phyloP scores from a whole-genome alignment of 805 yeast genomes.

The Wickerhamomyces chambardii region DNA sequence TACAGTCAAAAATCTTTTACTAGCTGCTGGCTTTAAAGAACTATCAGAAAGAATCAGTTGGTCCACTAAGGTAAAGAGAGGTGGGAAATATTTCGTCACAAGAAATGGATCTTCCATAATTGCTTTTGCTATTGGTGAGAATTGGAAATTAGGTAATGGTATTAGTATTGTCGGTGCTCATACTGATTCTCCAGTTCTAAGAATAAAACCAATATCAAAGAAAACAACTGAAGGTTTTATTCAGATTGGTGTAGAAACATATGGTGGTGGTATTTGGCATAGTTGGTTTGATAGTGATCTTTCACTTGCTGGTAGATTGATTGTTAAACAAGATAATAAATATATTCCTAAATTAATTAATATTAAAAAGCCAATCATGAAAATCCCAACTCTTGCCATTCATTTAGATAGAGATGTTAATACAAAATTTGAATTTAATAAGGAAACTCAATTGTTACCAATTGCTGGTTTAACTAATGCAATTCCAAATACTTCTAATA shows the following conservation, averaged over 20 bases:
- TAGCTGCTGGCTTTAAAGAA: slow-evolving; percentile 60
- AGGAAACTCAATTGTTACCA: slow-evolving; percentile 80
- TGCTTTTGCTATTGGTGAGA: slow-evolving; percentile 75
- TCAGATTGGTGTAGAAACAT: slow-evolving; percentile 89
- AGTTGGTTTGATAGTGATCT: slow-evolving; percentile 96
- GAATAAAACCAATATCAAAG: slow-evolving; percentile 83
- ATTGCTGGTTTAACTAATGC: slow-evolving; percentile 60
- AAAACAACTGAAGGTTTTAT: slow-evolving; percentile 63
- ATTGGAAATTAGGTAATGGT: slow-evolving; percentile 64
- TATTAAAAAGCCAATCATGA: slow-evolving; percentile 72
- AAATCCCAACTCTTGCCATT: slow-evolving; percentile 93
- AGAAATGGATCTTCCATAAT: slow-evolving; percentile 85
- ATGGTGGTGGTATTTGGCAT: slow-evolving; percentile 96
- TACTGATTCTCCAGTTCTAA: slow-evolving; percentile 86
- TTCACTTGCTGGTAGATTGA: slow-evolving; percentile 86
- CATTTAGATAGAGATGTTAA: slow-evolving; percentile 77
- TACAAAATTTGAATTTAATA: slow-evolving; percentile 78
- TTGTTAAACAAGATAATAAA: slow-evolving; percentile 42
- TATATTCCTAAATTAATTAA: slow-evolving; percentile 64
- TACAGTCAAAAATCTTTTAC: slow-evolving; percentile 45
- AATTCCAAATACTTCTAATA: slow-evolving; percentile 9
- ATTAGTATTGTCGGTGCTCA: slow-evolving; percentile 92
- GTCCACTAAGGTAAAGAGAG: slow-evolving; percentile 38
- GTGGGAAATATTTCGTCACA: slow-evolving; percentile 75
- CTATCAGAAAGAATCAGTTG: slow-evolving; percentile 66